Conservation (phyloP, 495 filamentous ascomycete genomes). For the Hyaloscypha finlandica region DNA sequence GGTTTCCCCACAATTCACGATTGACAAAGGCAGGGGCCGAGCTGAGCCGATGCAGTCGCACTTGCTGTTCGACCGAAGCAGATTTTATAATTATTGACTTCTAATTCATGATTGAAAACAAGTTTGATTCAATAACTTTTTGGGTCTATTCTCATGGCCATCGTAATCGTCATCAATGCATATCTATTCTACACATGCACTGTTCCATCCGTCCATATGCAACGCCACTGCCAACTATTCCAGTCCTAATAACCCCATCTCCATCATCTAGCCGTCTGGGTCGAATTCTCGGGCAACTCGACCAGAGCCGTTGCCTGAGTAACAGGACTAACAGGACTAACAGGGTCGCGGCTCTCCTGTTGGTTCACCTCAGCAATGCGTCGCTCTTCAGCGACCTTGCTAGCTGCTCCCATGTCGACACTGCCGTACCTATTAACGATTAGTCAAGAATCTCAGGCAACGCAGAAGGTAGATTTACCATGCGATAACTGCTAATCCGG, state of each 20-base stretch:
- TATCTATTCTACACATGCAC: too few species aligned
- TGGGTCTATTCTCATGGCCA: neutral
- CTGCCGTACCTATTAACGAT: constrained; percentile 26
- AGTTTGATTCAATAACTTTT: too few species aligned
- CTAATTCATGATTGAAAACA: too few species aligned
- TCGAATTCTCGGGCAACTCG: neutral
- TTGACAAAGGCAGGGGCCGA: neutral
- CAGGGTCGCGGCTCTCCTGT: neutral
- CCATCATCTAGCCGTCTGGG: neutral
- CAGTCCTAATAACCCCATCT: neutral
- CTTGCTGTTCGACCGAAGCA: too few species aligned
- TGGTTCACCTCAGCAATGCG: constrained; percentile 20
- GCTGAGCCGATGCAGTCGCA: too few species aligned
- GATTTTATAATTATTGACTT: too few species aligned
- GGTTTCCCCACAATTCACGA: neutral
- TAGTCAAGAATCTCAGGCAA: neutral
- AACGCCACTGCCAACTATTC: too few species aligned
- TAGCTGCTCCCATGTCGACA: constrained; percentile 32
- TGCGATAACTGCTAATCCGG: constrained; percentile 68
- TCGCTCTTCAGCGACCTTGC: constrained; percentile 19
- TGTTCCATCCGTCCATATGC: too few species aligned
- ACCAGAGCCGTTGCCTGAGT: neutral
- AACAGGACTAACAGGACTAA: neutral
- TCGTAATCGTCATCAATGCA: neutral
- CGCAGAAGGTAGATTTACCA: constrained; percentile 56